phyloP scores from a whole-genome alignment of 2,329 filamentous ascomycete genomes.

The Clathrospora elynae region DNA sequence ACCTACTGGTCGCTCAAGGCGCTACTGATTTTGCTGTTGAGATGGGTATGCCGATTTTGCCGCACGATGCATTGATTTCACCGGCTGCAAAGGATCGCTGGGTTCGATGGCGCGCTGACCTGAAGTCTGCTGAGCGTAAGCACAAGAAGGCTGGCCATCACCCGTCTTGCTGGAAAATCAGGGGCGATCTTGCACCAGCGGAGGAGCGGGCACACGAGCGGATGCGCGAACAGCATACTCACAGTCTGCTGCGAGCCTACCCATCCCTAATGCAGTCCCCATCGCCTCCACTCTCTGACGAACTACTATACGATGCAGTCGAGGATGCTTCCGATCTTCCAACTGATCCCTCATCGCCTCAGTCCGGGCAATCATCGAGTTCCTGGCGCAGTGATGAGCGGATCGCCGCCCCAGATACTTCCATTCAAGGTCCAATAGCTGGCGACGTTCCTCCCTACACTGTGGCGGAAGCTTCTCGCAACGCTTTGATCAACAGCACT shows the following conservation, averaged over 20 bases:
- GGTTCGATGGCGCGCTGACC: slow-evolving; percentile 73
- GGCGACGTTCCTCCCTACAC: slow-evolving; percentile 17
- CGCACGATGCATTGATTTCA: slow-evolving; percentile 79
- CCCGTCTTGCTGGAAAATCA: slow-evolving; percentile 36
- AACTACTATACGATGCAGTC: slow-evolving; percentile 18
- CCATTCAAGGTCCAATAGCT: slow-evolving; percentile 12
- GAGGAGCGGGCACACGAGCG: slow-evolving; percentile 42
- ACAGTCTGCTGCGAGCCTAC: slow-evolving; percentile 34
- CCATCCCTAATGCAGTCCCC: slow-evolving; percentile 16
- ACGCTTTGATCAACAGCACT: slow-evolving; percentile 52
- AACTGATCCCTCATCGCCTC: slow-evolving; percentile 24
- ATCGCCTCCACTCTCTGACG: slow-evolving; percentile 33
- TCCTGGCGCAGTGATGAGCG: slow-evolving; percentile 28
- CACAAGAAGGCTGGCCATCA: slow-evolving; percentile 39
- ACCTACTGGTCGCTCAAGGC: slow-evolving; percentile 84
- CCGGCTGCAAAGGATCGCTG: slow-evolving; percentile 78
- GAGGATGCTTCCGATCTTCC: slow-evolving; percentile 18
- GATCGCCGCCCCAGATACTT: slow-evolving; percentile 23
- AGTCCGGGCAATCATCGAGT: slow-evolving; percentile 24
- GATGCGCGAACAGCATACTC: slow-evolving; percentile 48
- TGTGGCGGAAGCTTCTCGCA: slow-evolving; percentile 44
- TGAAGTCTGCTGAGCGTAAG: slow-evolving; percentile 65
- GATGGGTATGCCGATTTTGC: slow-evolving; percentile 73
- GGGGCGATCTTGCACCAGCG: slow-evolving; percentile 24
- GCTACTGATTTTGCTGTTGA: slow-evolving; percentile 85